phyloP scores from a whole-genome alignment of 2,329 filamentous ascomycete species.

The Penicillium sp. region DNA sequence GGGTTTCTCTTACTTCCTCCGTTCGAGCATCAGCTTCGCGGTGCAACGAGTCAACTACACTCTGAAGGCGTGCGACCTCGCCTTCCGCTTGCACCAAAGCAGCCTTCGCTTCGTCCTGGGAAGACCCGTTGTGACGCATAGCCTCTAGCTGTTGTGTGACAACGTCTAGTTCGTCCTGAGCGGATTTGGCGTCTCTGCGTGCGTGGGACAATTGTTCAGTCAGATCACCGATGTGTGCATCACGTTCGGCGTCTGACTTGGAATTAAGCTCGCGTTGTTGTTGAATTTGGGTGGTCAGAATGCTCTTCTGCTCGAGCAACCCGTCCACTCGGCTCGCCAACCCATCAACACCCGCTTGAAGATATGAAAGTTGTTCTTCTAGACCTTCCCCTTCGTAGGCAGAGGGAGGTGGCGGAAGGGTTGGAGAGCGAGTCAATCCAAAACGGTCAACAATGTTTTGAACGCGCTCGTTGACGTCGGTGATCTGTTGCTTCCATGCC shows the following conservation, averaged over 20 bases:
- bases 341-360: conserved; percentile 77
- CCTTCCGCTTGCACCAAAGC: conserved; percentile 35
- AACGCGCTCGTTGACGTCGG: conserved; percentile 67
- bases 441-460: conserved; percentile 60
- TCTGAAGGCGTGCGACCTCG: conserved; percentile 43
- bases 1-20: conserved; percentile 27
- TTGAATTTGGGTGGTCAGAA: conserved; percentile 89
- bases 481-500: conserved; percentile 53
- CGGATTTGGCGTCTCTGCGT: conserved; percentile 54
- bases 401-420: conserved; percentile 63
- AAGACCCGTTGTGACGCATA: conserved; percentile 42
- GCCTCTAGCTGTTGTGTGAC: conserved; percentile 50
- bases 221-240: conserved; percentile 52
- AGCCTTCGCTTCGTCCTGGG: conserved; percentile 37
- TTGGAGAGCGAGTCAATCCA: conserved; percentile 47
- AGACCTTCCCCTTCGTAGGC: conserved; percentile 59
- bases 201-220: conserved; percentile 60
- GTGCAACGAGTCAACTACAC: conserved; percentile 57
- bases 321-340: conserved; percentile 76
- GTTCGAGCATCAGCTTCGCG: conserved; percentile 34
- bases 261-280: conserved; percentile 92
- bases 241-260: conserved; percentile 71
- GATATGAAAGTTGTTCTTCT: conserved; percentile 73
- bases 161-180: conserved; percentile 45
- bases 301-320: conserved; percentile 84